A percentile compares a stretch with the other conserved stretches of the same genome.
phyloP scores from a whole-genome alignment of 2,329 filamentous ascomycete genomes.

The Paracoccidioides brasiliensis region DNA sequence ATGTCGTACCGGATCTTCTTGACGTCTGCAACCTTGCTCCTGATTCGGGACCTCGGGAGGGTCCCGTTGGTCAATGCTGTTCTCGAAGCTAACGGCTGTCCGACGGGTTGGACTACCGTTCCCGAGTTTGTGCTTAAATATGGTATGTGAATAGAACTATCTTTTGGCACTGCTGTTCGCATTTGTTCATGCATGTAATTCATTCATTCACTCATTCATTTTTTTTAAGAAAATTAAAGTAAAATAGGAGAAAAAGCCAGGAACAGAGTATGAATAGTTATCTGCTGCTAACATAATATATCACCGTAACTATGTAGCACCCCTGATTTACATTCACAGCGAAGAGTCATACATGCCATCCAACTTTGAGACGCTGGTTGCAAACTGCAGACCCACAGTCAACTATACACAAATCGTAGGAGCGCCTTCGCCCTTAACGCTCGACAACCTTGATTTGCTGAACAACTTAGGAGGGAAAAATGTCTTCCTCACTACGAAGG shows the following conservation, averaged over 20 bases:
- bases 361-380: constrained; percentile 35
- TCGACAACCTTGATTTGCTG: constrained; percentile 37
- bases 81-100: not conserved
- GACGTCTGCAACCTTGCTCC: not conserved
- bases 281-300: not conserved
- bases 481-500: constrained; percentile 38
- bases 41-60: not conserved
- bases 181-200: not conserved
- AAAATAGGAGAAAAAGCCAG: not conserved
- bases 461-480: constrained; percentile 34
- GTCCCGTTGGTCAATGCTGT: not conserved
- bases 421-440: constrained; percentile 29
- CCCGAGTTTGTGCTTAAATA: constrained; percentile 35
- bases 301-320: constrained; percentile 25
- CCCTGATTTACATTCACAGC: constrained; percentile 39
- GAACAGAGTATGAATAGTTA: not conserved
- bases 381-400: constrained; percentile 34
- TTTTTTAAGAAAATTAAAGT: not conserved
- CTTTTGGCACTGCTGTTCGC: not conserved
- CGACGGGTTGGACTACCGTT: not conserved
- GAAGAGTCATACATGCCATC: constrained; percentile 38
- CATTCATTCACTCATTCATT: not conserved
- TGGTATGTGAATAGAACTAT: constrained; percentile 20
- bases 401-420: constrained; percentile 29
- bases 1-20: not conserved